Evolutionary conservation across 768 basidiomycete species (phyloP), one percentile per base, ranked within the genome.

Genomic region (Mrakia hoshinonis): DNA sequence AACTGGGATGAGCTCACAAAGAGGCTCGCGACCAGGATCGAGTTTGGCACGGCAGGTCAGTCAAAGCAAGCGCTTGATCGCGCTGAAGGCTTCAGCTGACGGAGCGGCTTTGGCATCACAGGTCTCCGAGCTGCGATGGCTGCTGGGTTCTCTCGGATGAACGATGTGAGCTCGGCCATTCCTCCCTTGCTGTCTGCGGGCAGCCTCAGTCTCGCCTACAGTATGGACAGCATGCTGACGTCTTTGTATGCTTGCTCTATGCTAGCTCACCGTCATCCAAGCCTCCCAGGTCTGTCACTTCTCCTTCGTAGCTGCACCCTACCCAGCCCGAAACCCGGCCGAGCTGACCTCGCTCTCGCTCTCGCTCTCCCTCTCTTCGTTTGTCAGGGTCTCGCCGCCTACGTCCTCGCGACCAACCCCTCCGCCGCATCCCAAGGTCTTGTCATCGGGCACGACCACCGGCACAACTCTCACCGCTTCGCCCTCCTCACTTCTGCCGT

Each of bases 111-210:
- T n/a, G 66, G 7, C 63, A 24, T 46, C 46, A 4, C 74, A 89
- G 91, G 91, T 66, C 81, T 92, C 26, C 82, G 90, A 75, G 90
- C 87, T 1, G 83, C 81, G 74, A 93, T 94, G 92, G 88, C 89
- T 75, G 91, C 91, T 10, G 92, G 92, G 1, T 92, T 88, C 85
- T 84, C 89, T n/a, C 84, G 89, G 68, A 92, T 94, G 90, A 94
- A 94, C 77, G 90, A 92, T 78, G 64, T 66, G 64, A 48, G 64
- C 46, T 47, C 12, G 39, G 31, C 64, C 46, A n/a, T n/a, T n/a
- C n/a, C n/a, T n/a, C n/a, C n/a, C n/a, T n/a, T n/a, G n/a, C n/a
- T n/a, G n/a, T n/a, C n/a, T n/a, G n/a, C n/a, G n/a, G n/a, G n/a
- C n/a, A n/a, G n/a, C n/a, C n/a, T n/a, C n/a, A n/a, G n/a, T n/a